These are phyloP conservation scores for Zygnema cylindricum DNA, from an alignment of 139 green algal species.

Conservation along the genomic window DNA sequence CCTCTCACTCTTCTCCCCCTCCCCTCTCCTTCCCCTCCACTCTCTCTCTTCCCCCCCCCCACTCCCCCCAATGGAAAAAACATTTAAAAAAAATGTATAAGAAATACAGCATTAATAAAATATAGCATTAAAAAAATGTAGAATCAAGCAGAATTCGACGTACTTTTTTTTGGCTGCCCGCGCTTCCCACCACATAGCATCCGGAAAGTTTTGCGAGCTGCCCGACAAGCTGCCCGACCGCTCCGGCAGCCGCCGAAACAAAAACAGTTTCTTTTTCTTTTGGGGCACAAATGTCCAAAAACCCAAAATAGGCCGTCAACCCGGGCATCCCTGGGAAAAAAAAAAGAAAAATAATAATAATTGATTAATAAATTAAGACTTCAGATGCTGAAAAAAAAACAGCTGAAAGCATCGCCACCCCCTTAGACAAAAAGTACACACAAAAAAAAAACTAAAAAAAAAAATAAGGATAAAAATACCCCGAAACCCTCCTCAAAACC, in stretches of 20 bases:
- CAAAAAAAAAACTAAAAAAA: too few species aligned
- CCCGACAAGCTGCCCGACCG: conserved; percentile 65
- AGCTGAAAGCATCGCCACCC: too few species aligned
- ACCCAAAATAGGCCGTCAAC: conserved; percentile 54
- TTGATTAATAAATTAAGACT: too few species aligned
- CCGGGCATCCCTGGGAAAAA: conserved; percentile 29
- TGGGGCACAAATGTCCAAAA: conserved; percentile 63
- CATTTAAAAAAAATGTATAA: background rate
- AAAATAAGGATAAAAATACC: too few species aligned
- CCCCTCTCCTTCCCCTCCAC: background rate
- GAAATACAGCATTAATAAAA: background rate
- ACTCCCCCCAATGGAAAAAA: background rate
- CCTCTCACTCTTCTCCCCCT: conserved; percentile 9
- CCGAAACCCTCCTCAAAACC: too few species aligned
- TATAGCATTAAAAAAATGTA: background rate
- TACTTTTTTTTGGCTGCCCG: conserved; percentile 64
- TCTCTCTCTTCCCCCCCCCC: background rate
- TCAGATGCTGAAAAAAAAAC: too few species aligned
- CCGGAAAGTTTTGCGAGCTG: conserved; percentile 67
- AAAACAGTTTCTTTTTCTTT: conserved; percentile 58
- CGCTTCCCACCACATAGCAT: conserved; percentile 65
- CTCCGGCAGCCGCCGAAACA: conserved; percentile 53
- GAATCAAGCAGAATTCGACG: background rate
- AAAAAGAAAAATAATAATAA: background rate
- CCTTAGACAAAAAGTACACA: too few species aligned